A percentile compares a stretch with the other conserved stretches of the same genome.
These are phyloP conservation scores for Chalara sp. DNA, from an alignment of 2,329 filamentous ascomycete genomes.

Conservation along the genomic window DNA sequence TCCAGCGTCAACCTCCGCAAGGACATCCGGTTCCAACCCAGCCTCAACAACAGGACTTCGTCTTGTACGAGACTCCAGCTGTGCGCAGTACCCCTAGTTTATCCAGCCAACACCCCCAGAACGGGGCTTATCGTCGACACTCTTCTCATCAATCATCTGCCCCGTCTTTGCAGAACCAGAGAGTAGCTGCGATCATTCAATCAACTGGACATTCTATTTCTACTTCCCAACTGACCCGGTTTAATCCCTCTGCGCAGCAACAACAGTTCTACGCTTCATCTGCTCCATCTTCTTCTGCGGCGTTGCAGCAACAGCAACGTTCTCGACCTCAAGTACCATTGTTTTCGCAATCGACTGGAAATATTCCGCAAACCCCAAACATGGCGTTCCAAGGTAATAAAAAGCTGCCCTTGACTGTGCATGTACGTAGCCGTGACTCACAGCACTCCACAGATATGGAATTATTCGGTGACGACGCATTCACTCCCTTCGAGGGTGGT, in stretches of 20 bases:
- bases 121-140: constrained; percentile 41
- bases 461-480: constrained; percentile 43
- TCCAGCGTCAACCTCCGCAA: not conserved
- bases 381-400: constrained; percentile 50
- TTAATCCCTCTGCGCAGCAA: constrained; percentile 43
- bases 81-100: constrained; percentile 27
- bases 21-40: constrained; percentile 6
- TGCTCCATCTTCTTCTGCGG: constrained; percentile 52
- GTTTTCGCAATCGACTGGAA: constrained; percentile 56
- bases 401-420: not conserved
- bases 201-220: constrained; percentile 43
- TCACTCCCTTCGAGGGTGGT: constrained; percentile 44
- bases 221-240: constrained; percentile 49
- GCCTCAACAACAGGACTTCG: constrained; percentile 57
- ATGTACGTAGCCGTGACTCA: constrained; percentile 22
- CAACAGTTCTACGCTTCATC: constrained; percentile 62
- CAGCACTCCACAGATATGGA: constrained; percentile 41
- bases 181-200: constrained; percentile 52
- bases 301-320: constrained; percentile 46
- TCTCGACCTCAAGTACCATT: constrained; percentile 64
- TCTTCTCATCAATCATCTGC: constrained; percentile 39
- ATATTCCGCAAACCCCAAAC: constrained; percentile 36
- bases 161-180: constrained; percentile 47
- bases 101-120: constrained; percentile 28
- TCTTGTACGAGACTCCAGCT: constrained; percentile 41